A percentile compares a stretch with the other conserved stretches of the same genome.
phyloP scores from a whole-genome alignment of 305 asterid genomes.

The Striga hermonthica region DNA sequence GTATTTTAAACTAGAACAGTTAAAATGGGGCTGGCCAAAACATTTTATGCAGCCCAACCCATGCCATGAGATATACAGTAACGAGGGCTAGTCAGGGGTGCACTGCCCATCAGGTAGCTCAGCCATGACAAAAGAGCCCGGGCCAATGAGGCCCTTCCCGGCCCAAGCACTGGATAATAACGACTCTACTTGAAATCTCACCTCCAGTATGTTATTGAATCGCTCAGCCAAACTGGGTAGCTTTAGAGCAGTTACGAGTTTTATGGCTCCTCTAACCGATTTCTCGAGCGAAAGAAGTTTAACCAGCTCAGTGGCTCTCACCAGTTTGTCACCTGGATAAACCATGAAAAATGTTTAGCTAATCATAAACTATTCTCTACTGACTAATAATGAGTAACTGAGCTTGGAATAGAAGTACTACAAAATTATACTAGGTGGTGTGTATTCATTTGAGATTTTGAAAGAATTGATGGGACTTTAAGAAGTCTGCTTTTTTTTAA shows the following conservation, averaged over 20 bases:
- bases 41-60: too few relatives aligned
- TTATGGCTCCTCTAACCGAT: slow-evolving; percentile 86
- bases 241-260: slow-evolving; percentile 91
- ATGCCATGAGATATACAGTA: too few relatives aligned
- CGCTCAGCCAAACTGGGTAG: slow-evolving; percentile 94
- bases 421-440: not conserved
- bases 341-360: slow-evolving; percentile 8
- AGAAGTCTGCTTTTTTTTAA: too few relatives aligned
- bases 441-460: too few relatives aligned
- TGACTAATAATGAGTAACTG: not conserved
- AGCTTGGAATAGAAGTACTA: not conserved
- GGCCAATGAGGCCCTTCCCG: too few relatives aligned
- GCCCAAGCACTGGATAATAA: too few relatives aligned
- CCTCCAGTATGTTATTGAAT: slow-evolving; percentile 86
- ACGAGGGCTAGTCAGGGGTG: too few relatives aligned
- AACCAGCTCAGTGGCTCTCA: slow-evolving; percentile 89
- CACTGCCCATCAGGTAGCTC: too few relatives aligned
- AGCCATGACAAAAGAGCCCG: too few relatives aligned
- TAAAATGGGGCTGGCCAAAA: too few relatives aligned
- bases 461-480: too few relatives aligned
- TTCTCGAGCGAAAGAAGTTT: slow-evolving; percentile 84
- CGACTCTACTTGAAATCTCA: slow-evolving; percentile 33
- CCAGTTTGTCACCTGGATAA: slow-evolving; percentile 81
- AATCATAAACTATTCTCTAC: not conserved
- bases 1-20: too few relatives aligned